phyloP scores from a whole-genome alignment of 2,329 filamentous ascomycete species.

The Septoria petroselini region DNA sequence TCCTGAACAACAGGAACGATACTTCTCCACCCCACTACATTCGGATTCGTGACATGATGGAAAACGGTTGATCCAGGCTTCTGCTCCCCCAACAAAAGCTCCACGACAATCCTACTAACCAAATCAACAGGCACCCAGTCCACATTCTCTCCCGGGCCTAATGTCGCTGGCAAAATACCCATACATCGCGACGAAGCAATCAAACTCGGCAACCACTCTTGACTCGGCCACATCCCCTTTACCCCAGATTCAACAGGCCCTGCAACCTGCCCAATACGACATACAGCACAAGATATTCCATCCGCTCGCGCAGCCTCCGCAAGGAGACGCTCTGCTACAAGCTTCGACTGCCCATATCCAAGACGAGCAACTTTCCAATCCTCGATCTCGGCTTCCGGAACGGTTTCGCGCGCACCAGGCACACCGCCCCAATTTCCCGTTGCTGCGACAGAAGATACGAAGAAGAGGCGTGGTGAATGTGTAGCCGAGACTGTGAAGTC shows the following conservation, averaged over 20 bases:
- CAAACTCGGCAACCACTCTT: conserved; percentile 56
- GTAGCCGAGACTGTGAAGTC: conserved; percentile 12
- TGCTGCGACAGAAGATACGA: conserved; percentile 37
- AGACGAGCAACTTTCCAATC: conserved; percentile 26
- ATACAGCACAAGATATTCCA: conserved; percentile 12
- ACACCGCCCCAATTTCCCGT: conserved; percentile 24
- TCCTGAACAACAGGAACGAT: background rate
- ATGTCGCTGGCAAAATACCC: conserved; percentile 45
- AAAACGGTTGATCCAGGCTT: no score
- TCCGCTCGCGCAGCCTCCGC: conserved; percentile 27
- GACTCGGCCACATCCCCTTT: conserved; percentile 52
- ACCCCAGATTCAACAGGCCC: conserved; percentile 26
- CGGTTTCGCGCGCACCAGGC: background rate
- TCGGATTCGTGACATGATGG: conserved; percentile 4
- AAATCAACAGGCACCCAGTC: conserved; percentile 56
- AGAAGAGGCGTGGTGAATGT: conserved; percentile 27
- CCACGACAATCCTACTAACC: conserved; percentile 10
- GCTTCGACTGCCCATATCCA: conserved; percentile 39
- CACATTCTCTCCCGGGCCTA: conserved; percentile 46
- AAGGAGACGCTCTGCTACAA: conserved; percentile 32
- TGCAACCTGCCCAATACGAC: conserved; percentile 21
- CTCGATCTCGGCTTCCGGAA: conserved; percentile 33
- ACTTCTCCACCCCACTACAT: background rate
- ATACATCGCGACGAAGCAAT: conserved; percentile 50
- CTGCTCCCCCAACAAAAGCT: conserved; percentile 1